phyloP scores from a whole-genome alignment of 176 grass and related monocot genomes.

The Rhynchospora pubera region DNA sequence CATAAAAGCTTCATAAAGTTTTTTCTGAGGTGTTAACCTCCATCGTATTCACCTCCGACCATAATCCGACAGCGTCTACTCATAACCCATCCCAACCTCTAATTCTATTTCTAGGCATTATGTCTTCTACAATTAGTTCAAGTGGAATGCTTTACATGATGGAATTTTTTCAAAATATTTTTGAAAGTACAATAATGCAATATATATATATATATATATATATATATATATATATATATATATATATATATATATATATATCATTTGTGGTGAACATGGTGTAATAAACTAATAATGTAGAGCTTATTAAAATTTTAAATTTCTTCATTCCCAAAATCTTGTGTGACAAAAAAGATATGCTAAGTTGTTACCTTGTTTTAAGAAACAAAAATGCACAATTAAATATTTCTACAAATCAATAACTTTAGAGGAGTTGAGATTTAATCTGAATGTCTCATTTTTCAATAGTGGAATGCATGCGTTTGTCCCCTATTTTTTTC shows the following conservation, averaged over 20 bases:
- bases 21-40: background rate
- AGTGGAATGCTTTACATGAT: background rate
- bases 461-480: background rate
- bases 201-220: background rate
- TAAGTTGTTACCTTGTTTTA: background rate
- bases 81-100: background rate
- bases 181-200: no score
- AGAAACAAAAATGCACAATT: no score
- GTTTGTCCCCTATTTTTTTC: background rate
- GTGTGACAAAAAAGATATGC: background rate
- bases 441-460: background rate
- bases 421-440: background rate
- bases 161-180: no score
- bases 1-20: background rate
- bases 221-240: background rate
- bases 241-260: background rate
- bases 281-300: background rate
- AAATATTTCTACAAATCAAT: background rate
- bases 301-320: background rate
- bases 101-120: background rate
- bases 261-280: background rate
- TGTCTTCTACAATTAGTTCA: background rate
- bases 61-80: conserved; percentile 24
- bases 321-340: background rate
- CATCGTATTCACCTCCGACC: conserved; percentile 28